Evolutionary conservation across 2,329 filamentous ascomycete species (phyloP).

Genomic region (Apiospora hydei): DNA sequence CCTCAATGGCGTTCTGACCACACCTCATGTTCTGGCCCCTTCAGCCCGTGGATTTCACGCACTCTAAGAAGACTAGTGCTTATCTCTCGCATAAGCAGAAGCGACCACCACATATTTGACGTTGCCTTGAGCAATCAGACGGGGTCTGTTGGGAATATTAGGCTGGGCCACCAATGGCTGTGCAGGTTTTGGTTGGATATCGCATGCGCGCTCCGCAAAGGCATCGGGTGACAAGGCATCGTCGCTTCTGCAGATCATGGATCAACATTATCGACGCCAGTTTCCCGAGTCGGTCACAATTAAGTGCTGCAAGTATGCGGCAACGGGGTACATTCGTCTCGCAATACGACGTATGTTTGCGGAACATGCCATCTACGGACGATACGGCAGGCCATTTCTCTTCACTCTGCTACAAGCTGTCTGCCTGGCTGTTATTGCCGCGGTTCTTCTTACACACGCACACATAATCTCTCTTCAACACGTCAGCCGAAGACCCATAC

Average conservation of each 20-base stretch:
- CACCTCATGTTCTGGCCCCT: not conserved
- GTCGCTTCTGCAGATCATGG: not conserved
- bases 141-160: not conserved
- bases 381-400: not conserved
- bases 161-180: not conserved
- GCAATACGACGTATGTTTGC: not conserved
- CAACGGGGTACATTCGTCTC: not conserved
- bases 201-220: slow-evolving; percentile 3
- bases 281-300: not conserved
- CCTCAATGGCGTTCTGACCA: not conserved
- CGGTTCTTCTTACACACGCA: not conserved
- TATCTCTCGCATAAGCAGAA: not conserved
- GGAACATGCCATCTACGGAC: not conserved
- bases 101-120: not conserved
- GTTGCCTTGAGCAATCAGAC: slow-evolving; percentile 5
- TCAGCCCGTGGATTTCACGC: not conserved
- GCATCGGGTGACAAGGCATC: slow-evolving; percentile 11
- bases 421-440: not conserved
- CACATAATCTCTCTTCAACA: not conserved
- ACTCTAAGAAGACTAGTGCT: slow-evolving; percentile 1
- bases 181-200: not conserved
- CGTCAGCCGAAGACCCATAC: slow-evolving; percentile 5
- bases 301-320: not conserved
- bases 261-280: slow-evolving; percentile 5
- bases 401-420: not conserved